Conservation (phyloP, 2,329 filamentous ascomycete genomes). For the Colletotrichum sp. region DNA sequence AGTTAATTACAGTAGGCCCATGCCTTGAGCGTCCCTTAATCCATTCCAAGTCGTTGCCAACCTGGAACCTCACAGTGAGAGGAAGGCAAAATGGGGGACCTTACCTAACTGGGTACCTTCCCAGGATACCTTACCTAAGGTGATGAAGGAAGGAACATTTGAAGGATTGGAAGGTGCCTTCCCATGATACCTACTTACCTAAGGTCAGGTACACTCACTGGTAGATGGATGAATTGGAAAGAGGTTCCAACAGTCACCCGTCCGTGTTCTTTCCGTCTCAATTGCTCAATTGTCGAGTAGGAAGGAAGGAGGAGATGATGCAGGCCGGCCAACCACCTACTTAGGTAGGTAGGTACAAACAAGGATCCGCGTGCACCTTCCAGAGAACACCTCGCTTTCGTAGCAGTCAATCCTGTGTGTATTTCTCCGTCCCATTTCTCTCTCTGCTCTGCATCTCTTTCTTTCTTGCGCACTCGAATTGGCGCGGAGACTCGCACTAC, state of each 20-base stretch:
- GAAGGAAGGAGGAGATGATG: neutral
- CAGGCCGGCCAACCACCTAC: neutral
- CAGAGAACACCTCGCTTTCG: neutral
- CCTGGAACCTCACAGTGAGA: neutral
- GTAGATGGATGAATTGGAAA: neutral
- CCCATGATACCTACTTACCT: neutral
- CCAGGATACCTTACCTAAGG: neutral
- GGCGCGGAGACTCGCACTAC: neutral
- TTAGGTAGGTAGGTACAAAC: neutral
- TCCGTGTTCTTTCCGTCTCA: neutral
- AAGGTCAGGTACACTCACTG: neutral
- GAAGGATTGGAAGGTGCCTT: neutral
- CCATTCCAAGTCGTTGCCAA: neutral
- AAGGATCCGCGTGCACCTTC: neutral
- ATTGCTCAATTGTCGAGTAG: neutral
- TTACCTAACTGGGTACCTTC: neutral
- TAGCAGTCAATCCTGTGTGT: neutral
- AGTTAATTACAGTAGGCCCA: neutral
- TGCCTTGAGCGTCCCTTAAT: neutral
- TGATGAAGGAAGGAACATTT: neutral
- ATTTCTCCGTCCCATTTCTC: neutral
- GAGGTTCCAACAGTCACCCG: neutral
- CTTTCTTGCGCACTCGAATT: neutral
- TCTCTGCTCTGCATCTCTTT: neutral
- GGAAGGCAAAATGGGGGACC: neutral